A percentile compares a stretch with the other conserved stretches of the same genome.
Conservation (phyloP, 495 filamentous ascomycete species). For the Xylaria venustula region DNA sequence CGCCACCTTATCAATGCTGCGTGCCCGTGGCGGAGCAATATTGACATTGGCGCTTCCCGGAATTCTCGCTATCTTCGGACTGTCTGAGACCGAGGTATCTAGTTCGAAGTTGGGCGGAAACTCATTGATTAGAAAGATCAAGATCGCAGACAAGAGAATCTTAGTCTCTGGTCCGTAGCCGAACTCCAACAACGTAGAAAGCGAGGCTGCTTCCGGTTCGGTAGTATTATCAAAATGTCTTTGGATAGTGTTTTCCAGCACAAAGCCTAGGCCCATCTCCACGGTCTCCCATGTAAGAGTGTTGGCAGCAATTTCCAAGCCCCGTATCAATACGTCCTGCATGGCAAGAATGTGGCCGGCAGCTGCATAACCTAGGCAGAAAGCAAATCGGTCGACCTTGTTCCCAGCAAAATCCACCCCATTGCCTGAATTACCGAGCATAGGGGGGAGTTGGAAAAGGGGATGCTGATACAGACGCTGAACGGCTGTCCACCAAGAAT, state of each 20-base stretch:
- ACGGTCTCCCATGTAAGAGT: constrained; percentile 55
- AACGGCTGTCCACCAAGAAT: constrained; percentile 47
- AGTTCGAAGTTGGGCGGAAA: constrained; percentile 52
- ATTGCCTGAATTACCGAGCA: constrained; percentile 16
- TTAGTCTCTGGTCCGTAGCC: constrained; percentile 28
- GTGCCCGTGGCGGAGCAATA: background rate
- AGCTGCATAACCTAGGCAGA: constrained; percentile 53
- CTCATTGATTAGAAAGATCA: constrained; percentile 44
- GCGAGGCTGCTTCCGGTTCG: constrained; percentile 18
- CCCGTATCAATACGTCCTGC: constrained; percentile 39
- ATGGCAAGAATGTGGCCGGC: constrained; percentile 51
- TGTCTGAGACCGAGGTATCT: constrained; percentile 39
- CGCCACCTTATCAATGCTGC: constrained; percentile 1
- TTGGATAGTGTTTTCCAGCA: constrained; percentile 22
- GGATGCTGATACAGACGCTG: constrained; percentile 51
- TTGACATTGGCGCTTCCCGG: constrained; percentile 31
- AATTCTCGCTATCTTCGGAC: constrained; percentile 36
- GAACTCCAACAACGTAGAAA: constrained; percentile 19
- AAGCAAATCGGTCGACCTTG: constrained; percentile 40
- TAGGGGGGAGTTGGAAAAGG: constrained; percentile 27
- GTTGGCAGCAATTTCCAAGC: constrained; percentile 44
- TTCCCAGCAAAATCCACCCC: constrained; percentile 25
- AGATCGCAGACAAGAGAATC: constrained; percentile 34
- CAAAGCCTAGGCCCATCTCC: constrained; percentile 46
- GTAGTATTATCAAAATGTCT: constrained; percentile 26